Conservation (phyloP, 2,329 filamentous ascomycete genomes). For the Cladosporium sp. region DNA sequence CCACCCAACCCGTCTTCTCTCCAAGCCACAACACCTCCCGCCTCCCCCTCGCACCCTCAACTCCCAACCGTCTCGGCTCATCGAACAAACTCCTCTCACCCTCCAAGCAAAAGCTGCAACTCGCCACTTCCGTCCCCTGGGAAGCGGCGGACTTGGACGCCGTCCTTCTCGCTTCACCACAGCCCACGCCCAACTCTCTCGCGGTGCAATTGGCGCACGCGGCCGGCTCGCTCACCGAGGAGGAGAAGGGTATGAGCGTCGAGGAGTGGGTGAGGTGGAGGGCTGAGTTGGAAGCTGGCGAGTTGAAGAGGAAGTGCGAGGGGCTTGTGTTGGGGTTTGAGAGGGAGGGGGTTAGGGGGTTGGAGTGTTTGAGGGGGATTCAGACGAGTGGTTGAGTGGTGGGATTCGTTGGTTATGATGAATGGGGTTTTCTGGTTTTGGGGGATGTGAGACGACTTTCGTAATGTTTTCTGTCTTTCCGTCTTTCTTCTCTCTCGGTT, state of each 20-base stretch:
- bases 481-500: not conserved
- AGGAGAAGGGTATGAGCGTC: conserved; percentile 86
- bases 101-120: conserved; percentile 47
- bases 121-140: conserved; percentile 61
- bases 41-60: conserved; percentile 40
- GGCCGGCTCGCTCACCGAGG: conserved; percentile 62
- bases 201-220: conserved; percentile 37
- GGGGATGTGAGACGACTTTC: conserved; percentile 9
- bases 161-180: conserved; percentile 53
- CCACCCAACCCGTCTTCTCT: conserved; percentile 19
- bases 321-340: conserved; percentile 79
- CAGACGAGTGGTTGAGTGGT: not conserved
- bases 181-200: conserved; percentile 23
- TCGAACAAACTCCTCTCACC: conserved; percentile 25
- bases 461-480: not conserved
- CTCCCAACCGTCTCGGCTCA: conserved; percentile 30
- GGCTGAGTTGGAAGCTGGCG: conserved; percentile 73
- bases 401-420: too few relatives aligned
- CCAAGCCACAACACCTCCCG: conserved; percentile 31
- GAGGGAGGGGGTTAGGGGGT: conserved; percentile 71
- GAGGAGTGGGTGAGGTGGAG: conserved; percentile 89
- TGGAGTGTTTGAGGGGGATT: conserved; percentile 72
- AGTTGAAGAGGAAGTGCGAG: conserved; percentile 77
- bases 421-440: too few relatives aligned
- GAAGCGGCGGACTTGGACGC: conserved; percentile 70